Evolutionary conservation across 495 filamentous ascomycete species (phyloP).

Genomic region (Parmelia sp.): DNA sequence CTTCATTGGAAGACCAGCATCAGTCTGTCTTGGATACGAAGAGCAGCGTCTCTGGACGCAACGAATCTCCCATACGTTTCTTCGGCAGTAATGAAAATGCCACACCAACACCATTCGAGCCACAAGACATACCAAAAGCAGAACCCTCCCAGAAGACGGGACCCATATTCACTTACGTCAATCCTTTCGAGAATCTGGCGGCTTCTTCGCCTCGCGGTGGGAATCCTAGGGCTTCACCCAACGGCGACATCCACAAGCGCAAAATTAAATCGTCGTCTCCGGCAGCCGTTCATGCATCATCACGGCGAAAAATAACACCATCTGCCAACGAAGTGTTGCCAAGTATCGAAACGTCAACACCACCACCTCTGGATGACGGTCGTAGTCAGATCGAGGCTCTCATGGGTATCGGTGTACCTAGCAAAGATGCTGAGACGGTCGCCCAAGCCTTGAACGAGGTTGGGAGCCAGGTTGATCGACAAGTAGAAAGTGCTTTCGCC

Average conservation of each 20-base stretch:
- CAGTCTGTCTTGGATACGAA: background rate
- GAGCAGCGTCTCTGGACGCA: conserved; percentile 17
- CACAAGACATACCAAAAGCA: conserved; percentile 26
- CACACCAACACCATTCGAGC: conserved; percentile 30
- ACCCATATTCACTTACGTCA: conserved; percentile 66
- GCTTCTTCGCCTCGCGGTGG: conserved; percentile 59
- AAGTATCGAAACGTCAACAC: conserved; percentile 33
- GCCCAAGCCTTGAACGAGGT: conserved; percentile 63
- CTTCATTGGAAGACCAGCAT: conserved; percentile 14
- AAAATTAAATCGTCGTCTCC: conserved; percentile 29
- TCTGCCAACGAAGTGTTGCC: conserved; percentile 24
- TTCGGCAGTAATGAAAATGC: conserved; percentile 34
- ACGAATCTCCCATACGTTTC: conserved; percentile 33
- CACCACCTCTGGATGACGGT: conserved; percentile 29
- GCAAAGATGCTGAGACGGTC: conserved; percentile 57
- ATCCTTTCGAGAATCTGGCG: conserved; percentile 72
- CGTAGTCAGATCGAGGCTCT: conserved; percentile 31
- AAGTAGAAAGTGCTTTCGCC: conserved; percentile 60
- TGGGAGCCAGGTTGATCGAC: conserved; percentile 59
- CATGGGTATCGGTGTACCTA: conserved; percentile 31
- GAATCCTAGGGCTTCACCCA: conserved; percentile 16
- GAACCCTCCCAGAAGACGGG: conserved; percentile 36
- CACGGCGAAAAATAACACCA: conserved; percentile 28
- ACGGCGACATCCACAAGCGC: conserved; percentile 27
- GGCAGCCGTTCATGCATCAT: conserved; percentile 18